These are phyloP conservation scores for Ceratobasidium sp. DNA, from an alignment of 1,284 basidiomycete genomes.

Conservation along the genomic window DNA sequence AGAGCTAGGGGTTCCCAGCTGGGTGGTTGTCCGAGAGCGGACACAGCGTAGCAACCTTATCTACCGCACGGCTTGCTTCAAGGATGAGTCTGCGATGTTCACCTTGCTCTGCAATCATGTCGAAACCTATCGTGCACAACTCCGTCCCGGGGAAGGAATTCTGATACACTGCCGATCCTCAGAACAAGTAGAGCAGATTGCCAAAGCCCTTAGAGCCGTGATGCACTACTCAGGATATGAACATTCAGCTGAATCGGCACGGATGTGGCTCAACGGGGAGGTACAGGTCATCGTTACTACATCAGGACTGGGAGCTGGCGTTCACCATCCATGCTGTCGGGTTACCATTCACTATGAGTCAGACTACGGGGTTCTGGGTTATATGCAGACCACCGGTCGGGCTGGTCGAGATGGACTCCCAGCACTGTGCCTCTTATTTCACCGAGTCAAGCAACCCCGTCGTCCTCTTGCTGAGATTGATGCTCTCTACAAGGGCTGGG, in stretches of 20 bases:
- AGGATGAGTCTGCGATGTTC: too few species aligned
- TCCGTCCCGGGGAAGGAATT: constrained; percentile 7
- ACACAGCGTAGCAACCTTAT: constrained; percentile 10
- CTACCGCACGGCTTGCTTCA: not conserved
- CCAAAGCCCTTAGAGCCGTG: too few species aligned
- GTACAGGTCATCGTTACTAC: not conserved
- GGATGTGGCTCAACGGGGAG: not conserved
- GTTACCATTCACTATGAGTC: not conserved
- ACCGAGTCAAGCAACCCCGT: not conserved
- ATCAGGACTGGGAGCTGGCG: not conserved
- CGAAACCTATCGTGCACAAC: not conserved
- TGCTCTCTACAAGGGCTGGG: not conserved
- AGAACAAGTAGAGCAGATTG: not conserved
- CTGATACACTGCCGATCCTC: not conserved
- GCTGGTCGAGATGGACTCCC: not conserved
- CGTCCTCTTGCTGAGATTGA: not conserved
- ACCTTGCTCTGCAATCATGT: not conserved
- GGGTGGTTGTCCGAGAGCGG: not conserved
- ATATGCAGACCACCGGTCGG: not conserved
- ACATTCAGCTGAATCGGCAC: not conserved
- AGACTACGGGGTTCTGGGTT: not conserved
- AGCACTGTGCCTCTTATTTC: not conserved
- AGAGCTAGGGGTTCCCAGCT: not conserved
- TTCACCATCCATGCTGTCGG: not conserved
- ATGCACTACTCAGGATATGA: not conserved